Evolutionary conservation across 108 stramenopile species (phyloP), one percentile per base, ranked within the genome.

Genomic region (Schizochytrium sp.): DNA sequence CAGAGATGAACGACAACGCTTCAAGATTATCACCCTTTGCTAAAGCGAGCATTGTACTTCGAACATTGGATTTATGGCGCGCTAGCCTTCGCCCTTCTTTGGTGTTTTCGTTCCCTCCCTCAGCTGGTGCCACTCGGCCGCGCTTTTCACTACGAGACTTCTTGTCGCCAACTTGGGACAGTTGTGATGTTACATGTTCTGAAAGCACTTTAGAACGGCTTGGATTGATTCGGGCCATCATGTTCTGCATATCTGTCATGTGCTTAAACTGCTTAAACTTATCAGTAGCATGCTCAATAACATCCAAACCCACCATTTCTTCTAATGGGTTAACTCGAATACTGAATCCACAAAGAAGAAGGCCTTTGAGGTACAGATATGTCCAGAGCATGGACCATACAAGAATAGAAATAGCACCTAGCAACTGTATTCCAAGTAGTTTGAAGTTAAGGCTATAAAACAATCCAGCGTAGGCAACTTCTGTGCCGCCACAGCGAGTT

Each of bases 401-500:
- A 28, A 87, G 4, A 15, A 91, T 5, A 1, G 56, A 46, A 4
- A 89, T 3, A 0, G 41, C 2, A 45, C 89, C 89, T 10, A 88
- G 45, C 4, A 92, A 4, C 58, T 56, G 73, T 2, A 89, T 89
- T 3, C 58, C 91, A 4, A 92, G 53, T 2, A 72, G 56, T 17
- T 42, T 17, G 45, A 87, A 57, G n/a, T 40, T 61, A 53, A 91
- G 91, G 4, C 92, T 89, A 73, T 90, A 61, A 47, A 91, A 88
- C 38, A 88, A 0, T 4, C 92, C 91, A 57, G 46, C 72, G 17
- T 56, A 13, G 38, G 59, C 46, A 57, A 57, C 89, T 10, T 38
- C 3, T 50, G 53, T 38, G 5, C 4, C 73, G 4, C 4, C 13
- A n/a, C 8, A 19, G 28, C 40, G 60, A 3, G 88, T 59, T 4